phyloP scores from a whole-genome alignment of 2,329 filamentous ascomycete species.

The Seiridium unicorne region DNA sequence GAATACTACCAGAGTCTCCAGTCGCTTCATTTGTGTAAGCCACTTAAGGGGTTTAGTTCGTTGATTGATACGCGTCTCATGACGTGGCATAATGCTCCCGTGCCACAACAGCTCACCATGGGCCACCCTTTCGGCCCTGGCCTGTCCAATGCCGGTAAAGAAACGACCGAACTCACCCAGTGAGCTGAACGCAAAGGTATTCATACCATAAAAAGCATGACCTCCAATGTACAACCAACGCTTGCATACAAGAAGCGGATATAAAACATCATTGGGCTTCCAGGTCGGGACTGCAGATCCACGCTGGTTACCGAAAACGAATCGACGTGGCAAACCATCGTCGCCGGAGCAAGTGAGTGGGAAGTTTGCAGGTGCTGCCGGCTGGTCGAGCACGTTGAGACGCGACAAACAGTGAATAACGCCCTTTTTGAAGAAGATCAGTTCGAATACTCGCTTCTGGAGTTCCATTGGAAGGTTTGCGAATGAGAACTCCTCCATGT shows the following conservation, averaged over 20 bases:
- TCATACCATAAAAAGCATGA: conserved; percentile 46
- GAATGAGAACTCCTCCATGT: conserved; percentile 15
- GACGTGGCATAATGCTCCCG: conserved; percentile 16
- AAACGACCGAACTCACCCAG: conserved; percentile 50
- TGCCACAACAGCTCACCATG: conserved; percentile 26
- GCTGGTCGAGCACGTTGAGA: conserved; percentile 33
- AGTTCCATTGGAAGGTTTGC: conserved; percentile 26
- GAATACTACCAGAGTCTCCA: conserved; percentile 33
- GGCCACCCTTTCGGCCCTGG: conserved; percentile 39
- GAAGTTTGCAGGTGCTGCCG: conserved; percentile 10
- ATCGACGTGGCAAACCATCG: conserved; percentile 25
- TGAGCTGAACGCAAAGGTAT: conserved; percentile 52
- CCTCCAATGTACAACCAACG: conserved; percentile 37
- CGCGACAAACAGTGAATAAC: conserved; percentile 44
- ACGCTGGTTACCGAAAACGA: conserved; percentile 32
- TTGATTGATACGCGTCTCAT: conserved; percentile 26
- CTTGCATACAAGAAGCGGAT: conserved; percentile 36
- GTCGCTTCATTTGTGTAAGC: conserved; percentile 33
- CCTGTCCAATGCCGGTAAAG: conserved; percentile 35
- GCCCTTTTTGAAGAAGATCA: conserved; percentile 31
- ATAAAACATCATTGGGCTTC: conserved; percentile 34
- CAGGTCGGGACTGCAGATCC: conserved; percentile 31
- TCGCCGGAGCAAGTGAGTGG: conserved; percentile 18
- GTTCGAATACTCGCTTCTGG: conserved; percentile 34
- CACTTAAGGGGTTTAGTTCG: conserved; percentile 34